Evolutionary conservation across 306 rosid genomes (phyloP).

Genomic region (Dalbergia oliveri): DNA sequence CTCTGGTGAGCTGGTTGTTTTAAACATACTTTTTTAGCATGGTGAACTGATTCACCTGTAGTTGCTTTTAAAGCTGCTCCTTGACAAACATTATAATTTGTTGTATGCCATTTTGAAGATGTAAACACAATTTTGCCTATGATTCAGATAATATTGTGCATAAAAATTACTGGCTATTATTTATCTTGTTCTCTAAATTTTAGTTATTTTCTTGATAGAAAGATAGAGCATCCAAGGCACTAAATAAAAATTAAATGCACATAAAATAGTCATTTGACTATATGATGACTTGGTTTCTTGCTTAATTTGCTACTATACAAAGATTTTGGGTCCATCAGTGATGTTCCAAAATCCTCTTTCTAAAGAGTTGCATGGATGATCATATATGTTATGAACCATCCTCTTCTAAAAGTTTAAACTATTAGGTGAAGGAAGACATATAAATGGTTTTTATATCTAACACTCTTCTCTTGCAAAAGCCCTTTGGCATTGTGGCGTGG

Average conservation of each 20-base stretch:
- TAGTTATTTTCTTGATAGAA: conserved; percentile 23
- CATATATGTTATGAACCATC: neutral
- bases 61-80: conserved; percentile 34
- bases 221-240: conserved; percentile 4
- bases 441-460: too few species aligned
- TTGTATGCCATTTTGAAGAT: conserved; percentile 27
- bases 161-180: conserved; percentile 10
- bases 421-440: too few species aligned
- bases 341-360: conserved; percentile 25
- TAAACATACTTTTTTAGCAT: conserved; percentile 33
- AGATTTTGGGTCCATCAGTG: conserved; percentile 24
- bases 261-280: neutral
- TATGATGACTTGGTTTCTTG: conserved; percentile 30
- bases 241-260: conserved; percentile 3
- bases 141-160: conserved; percentile 25
- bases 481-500: too few species aligned
- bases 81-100: conserved; percentile 31
- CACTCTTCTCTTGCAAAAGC: too few species aligned
- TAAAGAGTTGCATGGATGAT: conserved; percentile 26
- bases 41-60: conserved; percentile 27
- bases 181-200: conserved; percentile 11
- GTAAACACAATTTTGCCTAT: neutral
- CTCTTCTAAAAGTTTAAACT: too few species aligned
- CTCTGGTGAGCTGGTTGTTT: conserved; percentile 35
- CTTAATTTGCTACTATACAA: conserved; percentile 27